Evolutionary conservation across 1,139 yeast genomes (phyloP), one percentile per base, ranked within the genome.

Genomic region (Kodamaea fungicola): DNA sequence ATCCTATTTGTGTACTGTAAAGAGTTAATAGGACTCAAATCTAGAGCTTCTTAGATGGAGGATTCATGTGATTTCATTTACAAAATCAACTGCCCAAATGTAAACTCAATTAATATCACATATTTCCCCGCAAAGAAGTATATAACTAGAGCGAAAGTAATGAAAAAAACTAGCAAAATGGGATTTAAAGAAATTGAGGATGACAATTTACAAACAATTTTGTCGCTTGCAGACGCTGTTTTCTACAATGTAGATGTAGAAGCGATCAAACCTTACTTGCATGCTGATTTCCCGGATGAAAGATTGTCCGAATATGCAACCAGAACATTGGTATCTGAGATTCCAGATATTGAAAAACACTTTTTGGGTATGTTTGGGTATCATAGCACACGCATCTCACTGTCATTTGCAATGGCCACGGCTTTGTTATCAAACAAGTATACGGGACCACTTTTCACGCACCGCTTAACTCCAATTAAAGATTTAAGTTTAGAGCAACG

Each of bases 401-500:
- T 52, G 26, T 44, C 59, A 1, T 62, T 67, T 40, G 50, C 54
- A 12, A 26, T 64, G 2, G 40, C 62, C 8, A 54, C 58, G 49
- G 44, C 49, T 2, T 49, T 53, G 1, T 60, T 71, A 42, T 55
- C 55, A 21, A 59, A 65, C 9, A 52, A 69, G 33, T 40, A 65
- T 6, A 42, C 62, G n/a, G 61, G 74, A 1, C 70, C 71, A 3
- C 39, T 59, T 1, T 47, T 71, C 26, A 69, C 75, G 9, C 56
- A 56, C 12, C 54, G 71, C 4, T 43, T 61, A 13, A 67, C 62
- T 12, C 54, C 63, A 27, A 41, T 70, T 5, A 52, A 59, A 12
- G 73, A 71, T 16, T 69, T 71, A 76, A 37, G 61, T 1, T 31
- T 49, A 7, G 47, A 49, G 8, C 62, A 70, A 43, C 54, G 61